Conservation (phyloP, 2,329 filamentous ascomycete species). For the Phaeosphaeria sp. region DNA sequence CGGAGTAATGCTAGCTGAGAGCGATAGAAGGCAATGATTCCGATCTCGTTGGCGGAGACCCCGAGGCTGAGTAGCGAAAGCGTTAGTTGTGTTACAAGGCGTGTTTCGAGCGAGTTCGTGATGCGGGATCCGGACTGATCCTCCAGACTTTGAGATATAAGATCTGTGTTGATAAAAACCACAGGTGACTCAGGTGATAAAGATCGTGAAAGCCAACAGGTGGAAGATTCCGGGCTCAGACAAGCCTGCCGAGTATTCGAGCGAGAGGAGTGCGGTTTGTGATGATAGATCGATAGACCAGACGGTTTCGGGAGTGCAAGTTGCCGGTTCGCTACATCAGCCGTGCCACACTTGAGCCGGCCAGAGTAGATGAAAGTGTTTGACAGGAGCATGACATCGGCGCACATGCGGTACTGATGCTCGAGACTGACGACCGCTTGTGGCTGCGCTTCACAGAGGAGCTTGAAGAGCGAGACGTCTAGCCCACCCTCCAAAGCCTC, state of each 20-base stretch:
- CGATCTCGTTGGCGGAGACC: constrained; percentile 77
- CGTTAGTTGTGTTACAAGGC: constrained; percentile 79
- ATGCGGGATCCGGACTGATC: constrained; percentile 78
- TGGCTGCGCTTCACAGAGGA: constrained; percentile 87
- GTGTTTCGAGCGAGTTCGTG: constrained; percentile 84
- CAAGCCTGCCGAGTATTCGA: constrained; percentile 50
- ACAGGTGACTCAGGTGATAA: constrained; percentile 75
- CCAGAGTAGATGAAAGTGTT: constrained; percentile 95
- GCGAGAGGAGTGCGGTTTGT: constrained; percentile 19
- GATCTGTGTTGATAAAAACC: constrained; percentile 88
- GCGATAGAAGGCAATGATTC: constrained; percentile 96
- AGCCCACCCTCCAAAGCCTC: constrained; percentile 84
- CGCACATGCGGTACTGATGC: constrained; percentile 98
- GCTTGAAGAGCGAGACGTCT: constrained; percentile 92
- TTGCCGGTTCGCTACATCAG: constrained; percentile 72
- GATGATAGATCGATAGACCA: constrained; percentile 45
- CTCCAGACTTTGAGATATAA: constrained; percentile 70
- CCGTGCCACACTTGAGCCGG: constrained; percentile 84
- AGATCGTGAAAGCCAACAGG: constrained; percentile 80
- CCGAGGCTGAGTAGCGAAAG: constrained; percentile 78
- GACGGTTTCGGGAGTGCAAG: constrained; percentile 66
- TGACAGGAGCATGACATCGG: constrained; percentile 93
- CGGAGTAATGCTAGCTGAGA: constrained; percentile 86
- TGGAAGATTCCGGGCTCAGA: constrained; percentile 51
- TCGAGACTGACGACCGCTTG: constrained; percentile 88